phyloP scores from a whole-genome alignment of 2,329 filamentous ascomycete genomes.

The Pseudogymnoascus sp. region DNA sequence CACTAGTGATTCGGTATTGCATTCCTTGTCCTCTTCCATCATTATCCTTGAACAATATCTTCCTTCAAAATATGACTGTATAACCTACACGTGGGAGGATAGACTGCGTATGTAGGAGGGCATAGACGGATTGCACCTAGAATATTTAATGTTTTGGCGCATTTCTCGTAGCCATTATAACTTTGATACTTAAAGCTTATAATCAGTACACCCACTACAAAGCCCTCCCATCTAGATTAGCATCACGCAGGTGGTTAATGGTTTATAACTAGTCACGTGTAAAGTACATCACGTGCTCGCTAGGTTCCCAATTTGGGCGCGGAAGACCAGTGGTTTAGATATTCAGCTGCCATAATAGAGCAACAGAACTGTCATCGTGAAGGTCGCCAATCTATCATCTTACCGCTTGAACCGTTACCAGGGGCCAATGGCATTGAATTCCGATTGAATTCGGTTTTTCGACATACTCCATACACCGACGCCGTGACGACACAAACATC shows the following conservation, averaged over 20 bases:
- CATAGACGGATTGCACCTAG: too few species aligned
- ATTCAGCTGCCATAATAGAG: constrained; percentile 1
- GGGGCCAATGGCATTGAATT: not conserved
- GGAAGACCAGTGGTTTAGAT: not conserved
- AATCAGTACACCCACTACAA: not conserved
- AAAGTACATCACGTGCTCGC: not conserved
- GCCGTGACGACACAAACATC: not conserved
- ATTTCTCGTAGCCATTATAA: not conserved
- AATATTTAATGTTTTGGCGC: not conserved
- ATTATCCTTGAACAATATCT: not conserved
- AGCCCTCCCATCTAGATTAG: not conserved
- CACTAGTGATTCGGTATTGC: not conserved
- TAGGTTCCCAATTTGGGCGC: constrained; percentile 7
- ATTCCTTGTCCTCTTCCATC: not conserved
- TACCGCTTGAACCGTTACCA: not conserved
- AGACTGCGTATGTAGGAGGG: not conserved
- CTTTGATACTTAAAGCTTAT: not conserved
- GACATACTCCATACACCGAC: not conserved
- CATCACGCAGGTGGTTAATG: not conserved
- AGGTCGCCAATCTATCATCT: constrained; percentile 1
- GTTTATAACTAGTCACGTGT: not conserved
- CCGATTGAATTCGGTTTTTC: not conserved
- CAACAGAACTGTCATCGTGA: not conserved
- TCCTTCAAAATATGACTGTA: not conserved
- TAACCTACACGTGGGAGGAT: not conserved